Evolutionary conservation across 108 stramenopile genomes (phyloP), one percentile per base, ranked within the genome.

Genomic region (Seminavis robusta): DNA sequence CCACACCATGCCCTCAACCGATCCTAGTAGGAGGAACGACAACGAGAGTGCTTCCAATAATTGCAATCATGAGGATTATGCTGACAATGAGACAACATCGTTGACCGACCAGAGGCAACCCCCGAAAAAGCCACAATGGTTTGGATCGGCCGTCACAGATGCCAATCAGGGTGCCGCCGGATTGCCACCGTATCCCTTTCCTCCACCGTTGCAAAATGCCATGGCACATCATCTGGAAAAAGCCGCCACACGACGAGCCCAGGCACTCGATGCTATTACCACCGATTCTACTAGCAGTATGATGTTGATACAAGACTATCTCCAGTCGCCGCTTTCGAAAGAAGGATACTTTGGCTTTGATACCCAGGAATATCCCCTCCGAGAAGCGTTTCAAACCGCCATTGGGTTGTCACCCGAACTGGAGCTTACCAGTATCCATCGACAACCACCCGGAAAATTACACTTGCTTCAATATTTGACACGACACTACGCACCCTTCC

Each of bases 171-270:
- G 52, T 40, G 51, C 83, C 40, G 11, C 64, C 16, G 19, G 0
- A 27, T 67, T 80, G n/a, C 79, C 83, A 0, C 59, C 42, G 36
- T 57, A 73, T 52, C 83, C 83, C 0, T 80, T 84, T 61, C 76
- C 83, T 20, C 17, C 75, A 6, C 32, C 43, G 0, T 42, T 85
- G 16, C 51, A 77, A 15, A 25, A 33, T 23, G 70, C 59, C 9
- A 74, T 84, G n/a, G 83, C 80, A 55, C 65, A 68, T 13, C 83
- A 84, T 23, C 52, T 84, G 20, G 45, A 40, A 16, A 84, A 84
- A 47, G 76, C 83, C 1, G 59, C 53, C 1, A 44, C 47, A 4
- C 43, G 47, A 27, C 58, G 79, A 59, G 36, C 15, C 24, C 53
- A 67, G 30, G 71, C 77, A 21, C 52, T 85, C 15, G 38, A 59